Conservation (phyloP, 1,284 basidiomycete genomes). For the Marasmius sp. region DNA sequence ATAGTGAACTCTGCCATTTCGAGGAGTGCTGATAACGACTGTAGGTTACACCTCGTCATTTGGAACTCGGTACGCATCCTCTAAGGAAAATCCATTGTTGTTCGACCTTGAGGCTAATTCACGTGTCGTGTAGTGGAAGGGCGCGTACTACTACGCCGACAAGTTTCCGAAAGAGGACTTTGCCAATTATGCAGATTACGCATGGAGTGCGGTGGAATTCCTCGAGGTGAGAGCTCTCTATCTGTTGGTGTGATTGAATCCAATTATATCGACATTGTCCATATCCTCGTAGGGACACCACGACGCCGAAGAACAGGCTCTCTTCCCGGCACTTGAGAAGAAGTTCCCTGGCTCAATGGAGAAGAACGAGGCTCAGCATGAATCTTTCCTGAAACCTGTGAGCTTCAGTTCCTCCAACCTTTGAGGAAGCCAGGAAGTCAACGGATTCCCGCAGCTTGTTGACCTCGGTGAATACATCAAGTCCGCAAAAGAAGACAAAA, state of each 20-base stretch:
- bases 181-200: conserved; percentile 16
- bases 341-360: conserved; percentile 16
- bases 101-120: not conserved
- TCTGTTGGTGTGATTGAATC: not conserved
- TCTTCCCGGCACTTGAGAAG: conserved; percentile 16
- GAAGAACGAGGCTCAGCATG: conserved; percentile 18
- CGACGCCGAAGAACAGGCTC: conserved; percentile 15
- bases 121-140: conserved; percentile 15
- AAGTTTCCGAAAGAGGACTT: conserved; percentile 17
- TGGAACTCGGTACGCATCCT: conserved; percentile 16
- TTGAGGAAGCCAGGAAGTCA: not conserved
- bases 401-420: not conserved
- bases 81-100: not conserved
- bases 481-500: conserved; percentile 5
- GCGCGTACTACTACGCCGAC: conserved; percentile 18
- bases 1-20: not conserved
- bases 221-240: conserved; percentile 10
- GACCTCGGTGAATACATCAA: conserved; percentile 15
- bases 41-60: conserved; percentile 18
- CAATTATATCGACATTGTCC: not conserved
- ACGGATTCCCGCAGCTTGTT: conserved; percentile 7
- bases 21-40: not conserved
- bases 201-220: conserved; percentile 11
- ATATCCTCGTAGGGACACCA: conserved; percentile 13
- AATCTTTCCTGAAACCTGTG: conserved; percentile 15